Evolutionary conservation across 2,329 filamentous ascomycete species (phyloP).

Genomic region (Aspergillus sp.): DNA sequence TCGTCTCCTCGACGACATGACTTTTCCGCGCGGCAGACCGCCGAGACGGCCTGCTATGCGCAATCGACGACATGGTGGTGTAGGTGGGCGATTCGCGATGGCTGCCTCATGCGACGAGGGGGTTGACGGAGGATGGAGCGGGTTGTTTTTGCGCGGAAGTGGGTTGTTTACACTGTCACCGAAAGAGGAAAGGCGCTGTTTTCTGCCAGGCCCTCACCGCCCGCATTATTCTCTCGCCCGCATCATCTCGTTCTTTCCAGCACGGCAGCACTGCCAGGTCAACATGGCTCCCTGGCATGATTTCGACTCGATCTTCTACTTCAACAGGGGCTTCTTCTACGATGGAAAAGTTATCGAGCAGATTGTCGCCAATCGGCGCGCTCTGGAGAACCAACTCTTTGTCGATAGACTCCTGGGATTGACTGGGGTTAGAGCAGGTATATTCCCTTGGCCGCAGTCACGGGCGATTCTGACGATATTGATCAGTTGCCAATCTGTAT

Average conservation of each 20-base stretch:
- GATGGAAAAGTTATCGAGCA: slow-evolving; percentile 51
- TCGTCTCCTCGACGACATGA: slow-evolving; percentile 63
- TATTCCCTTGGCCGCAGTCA: slow-evolving; percentile 4
- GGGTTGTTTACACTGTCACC: slow-evolving; percentile 31
- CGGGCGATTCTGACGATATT: slow-evolving; percentile 6
- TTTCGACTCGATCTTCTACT: slow-evolving; percentile 59
- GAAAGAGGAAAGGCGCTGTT: slow-evolving; percentile 22
- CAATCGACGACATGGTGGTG: slow-evolving; percentile 29
- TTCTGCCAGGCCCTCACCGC: slow-evolving; percentile 28
- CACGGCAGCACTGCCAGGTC: slow-evolving; percentile 2
- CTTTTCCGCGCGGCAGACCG: slow-evolving; percentile 57
- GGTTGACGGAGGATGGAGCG: slow-evolving; percentile 7
- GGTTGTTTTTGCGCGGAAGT: slow-evolving; percentile 15
- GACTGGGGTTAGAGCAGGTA: slow-evolving; percentile 61
- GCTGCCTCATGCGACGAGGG: slow-evolving; percentile 20
- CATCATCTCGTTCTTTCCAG: too few relatives aligned
- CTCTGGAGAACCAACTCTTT: slow-evolving; percentile 62
- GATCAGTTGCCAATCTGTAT: slow-evolving; percentile 53
- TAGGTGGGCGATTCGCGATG: slow-evolving; percentile 7
- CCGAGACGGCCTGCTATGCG: slow-evolving; percentile 47
- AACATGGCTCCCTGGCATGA: slow-evolving; percentile 45
- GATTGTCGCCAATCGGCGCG: slow-evolving; percentile 58
- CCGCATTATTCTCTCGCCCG: too few relatives aligned
- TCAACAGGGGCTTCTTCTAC: slow-evolving; percentile 53
- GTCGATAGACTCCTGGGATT: slow-evolving; percentile 67